Base-by-base conservation (phyloP, 768 basidiomycete species). In the Russula lepida region DNA sequence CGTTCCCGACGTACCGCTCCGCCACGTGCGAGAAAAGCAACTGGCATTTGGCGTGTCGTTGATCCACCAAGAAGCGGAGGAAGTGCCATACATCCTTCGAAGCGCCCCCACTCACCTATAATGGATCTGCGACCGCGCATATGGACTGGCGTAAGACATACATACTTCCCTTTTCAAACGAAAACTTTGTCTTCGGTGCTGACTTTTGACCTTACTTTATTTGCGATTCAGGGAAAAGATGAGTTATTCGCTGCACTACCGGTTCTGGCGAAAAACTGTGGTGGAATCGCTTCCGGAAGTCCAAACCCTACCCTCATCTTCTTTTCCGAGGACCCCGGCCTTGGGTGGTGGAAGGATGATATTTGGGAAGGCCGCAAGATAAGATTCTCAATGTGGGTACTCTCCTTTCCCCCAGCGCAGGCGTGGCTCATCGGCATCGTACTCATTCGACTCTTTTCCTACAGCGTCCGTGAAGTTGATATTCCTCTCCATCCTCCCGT, bases 271-370 rank as follows among this genome's bases (percentile, higher is more conserved):
- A 63, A 58, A 23, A 43, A 58, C 32, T 23, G 51, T 5, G 52
- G 50, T 15, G 62, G 62, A 3, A 39, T 63, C 12, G 56, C 46
- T 27, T 63, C 51, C 46, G 52, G 35, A n/a, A 17, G 6, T 25
- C 47, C 54, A 25, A 32, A 19, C 37, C 62, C 50, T 19, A 58
- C 52, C 1, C 56, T 63, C 37, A 48, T 58, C 13, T 54, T 63
- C 15, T 63, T 63, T 21, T 49, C 62, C 21, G 62, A 48, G 28
- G 46, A 53, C 2, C 2, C 21, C 11, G 49, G 53, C n/a, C 62
- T 65, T 5, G 64, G 64, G 17, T 54, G 56, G 54, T 64, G 62
- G 56, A 35, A 32, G 19, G 35, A 54, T n/a, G 62, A 65, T 25
- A 27, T 50, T 50, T 65, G 64, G 64, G 62, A 63, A 3, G 54